Evolutionary conservation across 306 rosid species (phyloP).

Genomic region (Citrullus mucosospermus): DNA sequence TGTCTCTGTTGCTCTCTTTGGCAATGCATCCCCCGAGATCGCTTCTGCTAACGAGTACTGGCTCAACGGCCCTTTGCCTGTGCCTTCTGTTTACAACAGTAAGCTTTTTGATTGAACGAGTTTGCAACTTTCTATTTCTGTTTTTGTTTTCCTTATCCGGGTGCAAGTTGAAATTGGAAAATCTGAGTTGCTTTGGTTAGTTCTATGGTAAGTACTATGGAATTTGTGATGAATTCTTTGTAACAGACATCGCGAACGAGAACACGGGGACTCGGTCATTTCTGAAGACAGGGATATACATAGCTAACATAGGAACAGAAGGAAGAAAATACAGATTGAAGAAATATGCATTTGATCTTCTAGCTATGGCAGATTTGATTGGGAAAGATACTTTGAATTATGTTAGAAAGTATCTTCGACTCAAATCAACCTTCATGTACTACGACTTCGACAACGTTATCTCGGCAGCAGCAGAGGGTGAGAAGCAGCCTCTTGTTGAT

Average conservation of each 20-base stretch:
- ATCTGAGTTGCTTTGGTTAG: neutral
- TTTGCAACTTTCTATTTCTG: no score
- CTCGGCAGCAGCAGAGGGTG: slow-evolving; percentile 40
- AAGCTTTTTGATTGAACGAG: slow-evolving; percentile 3
- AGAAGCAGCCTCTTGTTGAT: slow-evolving; percentile 56
- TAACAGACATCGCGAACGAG: slow-evolving; percentile 63
- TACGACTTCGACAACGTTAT: slow-evolving; percentile 76
- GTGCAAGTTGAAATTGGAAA: neutral
- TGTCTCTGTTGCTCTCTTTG: slow-evolving; percentile 41
- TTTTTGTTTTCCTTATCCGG: neutral
- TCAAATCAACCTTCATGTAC: slow-evolving; percentile 77
- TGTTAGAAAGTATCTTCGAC: slow-evolving; percentile 66
- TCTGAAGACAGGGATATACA: slow-evolving; percentile 49
- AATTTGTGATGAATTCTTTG: neutral
- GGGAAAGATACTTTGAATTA: slow-evolving; percentile 60
- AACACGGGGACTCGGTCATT: slow-evolving; percentile 75
- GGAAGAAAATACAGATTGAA: slow-evolving; percentile 66
- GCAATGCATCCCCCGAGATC: slow-evolving; percentile 17
- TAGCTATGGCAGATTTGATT: slow-evolving; percentile 75
- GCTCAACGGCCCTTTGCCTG: slow-evolving; percentile 54
- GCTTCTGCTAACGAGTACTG: slow-evolving; percentile 66
- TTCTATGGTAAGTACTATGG: neutral
- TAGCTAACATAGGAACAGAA: slow-evolving; percentile 58
- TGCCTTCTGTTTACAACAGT: slow-evolving; percentile 55
- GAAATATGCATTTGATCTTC: slow-evolving; percentile 66